These are phyloP conservation scores for Fraxinus floribunda DNA, from an alignment of 305 asterid genomes.

Conservation along the genomic window DNA sequence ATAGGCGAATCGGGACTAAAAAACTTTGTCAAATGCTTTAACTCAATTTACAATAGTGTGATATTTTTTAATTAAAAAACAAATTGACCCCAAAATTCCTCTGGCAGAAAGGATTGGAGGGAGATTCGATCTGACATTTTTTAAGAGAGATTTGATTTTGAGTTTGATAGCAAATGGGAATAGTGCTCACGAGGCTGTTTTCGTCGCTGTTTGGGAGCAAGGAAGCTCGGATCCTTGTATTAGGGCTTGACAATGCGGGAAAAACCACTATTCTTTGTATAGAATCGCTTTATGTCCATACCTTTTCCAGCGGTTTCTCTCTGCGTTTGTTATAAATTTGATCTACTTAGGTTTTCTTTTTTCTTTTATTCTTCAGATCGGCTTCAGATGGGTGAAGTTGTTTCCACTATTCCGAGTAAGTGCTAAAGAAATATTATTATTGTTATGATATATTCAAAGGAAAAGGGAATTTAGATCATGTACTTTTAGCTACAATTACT, in stretches of 20 bases:
- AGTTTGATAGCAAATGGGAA: conserved; percentile 53
- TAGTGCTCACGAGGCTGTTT: conserved; percentile 72
- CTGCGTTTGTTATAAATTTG: conserved; percentile 10
- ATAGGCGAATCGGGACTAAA: too few relatives aligned
- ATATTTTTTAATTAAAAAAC: not conserved
- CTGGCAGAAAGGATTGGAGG: not conserved
- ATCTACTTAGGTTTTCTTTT: not conserved
- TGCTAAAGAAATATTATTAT: conserved; percentile 7
- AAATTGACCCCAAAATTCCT: conserved; percentile 9
- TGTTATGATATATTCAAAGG: not conserved
- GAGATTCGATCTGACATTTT: conserved; percentile 3
- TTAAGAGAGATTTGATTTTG: conserved; percentile 4
- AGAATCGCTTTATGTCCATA: conserved; percentile 11
- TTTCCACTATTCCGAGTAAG: conserved; percentile 87
- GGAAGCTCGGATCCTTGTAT: conserved; percentile 91
- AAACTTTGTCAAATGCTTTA: too few relatives aligned
- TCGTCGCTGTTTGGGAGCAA: conserved; percentile 77
- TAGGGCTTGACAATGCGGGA: conserved; percentile 93
- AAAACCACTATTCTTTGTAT: conserved; percentile 84
- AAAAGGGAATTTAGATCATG: not conserved
- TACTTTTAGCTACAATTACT: not conserved
- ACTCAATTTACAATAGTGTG: too few relatives aligned
- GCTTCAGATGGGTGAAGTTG: conserved; percentile 97
- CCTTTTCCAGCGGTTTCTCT: not conserved
- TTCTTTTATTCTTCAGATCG: conserved; percentile 55